Conservation (phyloP, 1,284 basidiomycete species). For the Pisolithus thermaeus region DNA sequence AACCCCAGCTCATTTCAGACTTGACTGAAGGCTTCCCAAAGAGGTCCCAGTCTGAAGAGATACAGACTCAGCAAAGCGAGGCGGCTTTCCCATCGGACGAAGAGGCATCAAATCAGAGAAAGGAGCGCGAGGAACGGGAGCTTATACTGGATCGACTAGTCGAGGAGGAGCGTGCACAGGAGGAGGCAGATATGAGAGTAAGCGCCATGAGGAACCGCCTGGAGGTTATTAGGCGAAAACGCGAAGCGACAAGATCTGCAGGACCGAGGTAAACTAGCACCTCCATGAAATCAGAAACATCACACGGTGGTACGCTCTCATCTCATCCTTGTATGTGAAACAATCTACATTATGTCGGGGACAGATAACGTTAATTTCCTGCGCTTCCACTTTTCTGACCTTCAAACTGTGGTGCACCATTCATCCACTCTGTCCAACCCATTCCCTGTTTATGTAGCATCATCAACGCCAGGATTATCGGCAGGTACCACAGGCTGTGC, state of each 20-base stretch:
- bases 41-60: constrained; percentile 16
- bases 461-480: constrained; percentile 86
- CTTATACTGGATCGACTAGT: constrained; percentile 76
- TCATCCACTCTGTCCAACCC: constrained; percentile 49
- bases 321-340: neutral
- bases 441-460: constrained; percentile 89
- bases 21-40: constrained; percentile 51
- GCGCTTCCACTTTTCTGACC: too few species aligned
- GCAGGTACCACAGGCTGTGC: constrained; percentile 88
- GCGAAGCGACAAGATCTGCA: constrained; percentile 37
- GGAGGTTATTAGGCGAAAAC: constrained; percentile 53
- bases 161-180: constrained; percentile 77
- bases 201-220: constrained; percentile 55
- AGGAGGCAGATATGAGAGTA: constrained; percentile 77
- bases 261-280: constrained; percentile 16
- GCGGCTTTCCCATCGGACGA: constrained; percentile 35
- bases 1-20: constrained; percentile 50
- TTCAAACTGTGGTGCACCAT: neutral
- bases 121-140: constrained; percentile 68
- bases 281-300: constrained; percentile 24
- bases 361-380: neutral
- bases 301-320: neutral
- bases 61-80: constrained; percentile 19
- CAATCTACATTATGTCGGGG: neutral
- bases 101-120: constrained; percentile 41